These are phyloP conservation scores for Centaurea solstitialis DNA, from an alignment of 129 eudicot genomes.

Conservation along the genomic window DNA sequence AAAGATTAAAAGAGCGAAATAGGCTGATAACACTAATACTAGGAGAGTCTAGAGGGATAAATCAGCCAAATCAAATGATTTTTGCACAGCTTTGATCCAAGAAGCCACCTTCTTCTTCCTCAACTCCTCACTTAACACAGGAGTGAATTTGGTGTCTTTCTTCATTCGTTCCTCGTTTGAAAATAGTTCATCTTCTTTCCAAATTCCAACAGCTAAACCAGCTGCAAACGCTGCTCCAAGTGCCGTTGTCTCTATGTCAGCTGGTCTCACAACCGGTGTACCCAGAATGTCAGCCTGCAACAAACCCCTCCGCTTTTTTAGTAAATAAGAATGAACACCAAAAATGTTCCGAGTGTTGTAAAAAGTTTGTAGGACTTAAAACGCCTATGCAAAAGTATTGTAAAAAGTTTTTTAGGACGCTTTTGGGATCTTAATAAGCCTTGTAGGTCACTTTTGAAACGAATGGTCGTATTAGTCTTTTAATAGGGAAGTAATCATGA, in stretches of 20 bases:
- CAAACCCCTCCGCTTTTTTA: not conserved
- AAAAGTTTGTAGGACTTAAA: not conserved
- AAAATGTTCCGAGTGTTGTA: too few relatives aligned
- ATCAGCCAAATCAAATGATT: conserved; percentile 97
- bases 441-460: not conserved
- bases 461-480: not conserved
- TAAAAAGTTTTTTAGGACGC: not conserved
- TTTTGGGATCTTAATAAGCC: too few relatives aligned
- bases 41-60: conserved; percentile 53
- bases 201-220: conserved; percentile 87
- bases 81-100: conserved; percentile 88
- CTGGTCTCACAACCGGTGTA: conserved; percentile 85
- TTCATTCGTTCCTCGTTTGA: conserved; percentile 65
- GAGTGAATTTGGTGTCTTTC: conserved; percentile 54
- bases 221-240: conserved; percentile 99
- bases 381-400: not conserved
- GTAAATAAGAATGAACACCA: not conserved
- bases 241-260: conserved; percentile 92
- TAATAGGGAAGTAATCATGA: not conserved
- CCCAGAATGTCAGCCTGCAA: conserved; percentile 89
- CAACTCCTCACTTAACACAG: conserved; percentile 51
- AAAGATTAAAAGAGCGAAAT: not conserved
- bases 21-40: not conserved
- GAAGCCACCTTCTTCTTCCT: conserved; percentile 91
- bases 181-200: conserved; percentile 81